Evolutionary conservation across 768 basidiomycete species (phyloP).

Genomic region (Amanita pallidorosea): DNA sequence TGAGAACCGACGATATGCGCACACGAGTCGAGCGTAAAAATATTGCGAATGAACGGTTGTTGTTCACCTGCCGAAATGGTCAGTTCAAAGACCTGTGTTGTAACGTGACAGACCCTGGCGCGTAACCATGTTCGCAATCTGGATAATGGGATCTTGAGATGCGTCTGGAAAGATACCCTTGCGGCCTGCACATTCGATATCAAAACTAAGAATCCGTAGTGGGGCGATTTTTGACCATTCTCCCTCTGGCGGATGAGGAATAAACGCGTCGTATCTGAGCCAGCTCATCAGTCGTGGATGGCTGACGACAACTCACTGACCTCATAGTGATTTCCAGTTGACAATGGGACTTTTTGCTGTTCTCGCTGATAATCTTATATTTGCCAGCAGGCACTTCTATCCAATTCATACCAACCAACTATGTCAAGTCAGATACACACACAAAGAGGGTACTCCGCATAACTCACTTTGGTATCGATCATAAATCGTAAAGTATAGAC

Average conservation of each 20-base stretch:
- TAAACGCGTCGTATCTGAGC: slow-evolving; percentile 69
- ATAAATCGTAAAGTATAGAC: slow-evolving; percentile 88
- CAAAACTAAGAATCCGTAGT: slow-evolving; percentile 89
- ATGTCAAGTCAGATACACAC: slow-evolving; percentile 3
- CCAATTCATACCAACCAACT: slow-evolving; percentile 99
- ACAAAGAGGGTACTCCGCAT: not conserved
- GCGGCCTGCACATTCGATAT: slow-evolving; percentile 97
- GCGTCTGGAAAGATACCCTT: slow-evolving; percentile 98
- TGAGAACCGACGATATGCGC: slow-evolving; percentile 97
- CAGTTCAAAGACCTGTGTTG: not conserved
- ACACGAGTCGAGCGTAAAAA: slow-evolving; percentile 93
- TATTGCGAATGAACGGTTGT: slow-evolving; percentile 91
- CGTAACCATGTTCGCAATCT: slow-evolving; percentile 99
- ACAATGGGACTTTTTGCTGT: slow-evolving; percentile 64
- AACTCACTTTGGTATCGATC: slow-evolving; percentile 84
- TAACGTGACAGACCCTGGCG: slow-evolving; percentile 57
- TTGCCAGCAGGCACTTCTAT: slow-evolving; percentile 82
- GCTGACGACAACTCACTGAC: slow-evolving; percentile 27
- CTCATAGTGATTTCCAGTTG: slow-evolving; percentile 79
- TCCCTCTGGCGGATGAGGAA: slow-evolving; percentile 87
- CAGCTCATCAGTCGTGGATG: not conserved
- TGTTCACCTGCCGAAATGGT: slow-evolving; percentile 52
- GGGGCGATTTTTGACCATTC: slow-evolving; percentile 91
- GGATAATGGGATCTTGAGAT: slow-evolving; percentile 86
- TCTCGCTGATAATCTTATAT: slow-evolving; percentile 52